Percentiles rank a stretch among this genome's conserved stretches.
Evolutionary conservation across 2,329 filamentous ascomycete species (phyloP).

Genomic region (Microdochium nivale): DNA sequence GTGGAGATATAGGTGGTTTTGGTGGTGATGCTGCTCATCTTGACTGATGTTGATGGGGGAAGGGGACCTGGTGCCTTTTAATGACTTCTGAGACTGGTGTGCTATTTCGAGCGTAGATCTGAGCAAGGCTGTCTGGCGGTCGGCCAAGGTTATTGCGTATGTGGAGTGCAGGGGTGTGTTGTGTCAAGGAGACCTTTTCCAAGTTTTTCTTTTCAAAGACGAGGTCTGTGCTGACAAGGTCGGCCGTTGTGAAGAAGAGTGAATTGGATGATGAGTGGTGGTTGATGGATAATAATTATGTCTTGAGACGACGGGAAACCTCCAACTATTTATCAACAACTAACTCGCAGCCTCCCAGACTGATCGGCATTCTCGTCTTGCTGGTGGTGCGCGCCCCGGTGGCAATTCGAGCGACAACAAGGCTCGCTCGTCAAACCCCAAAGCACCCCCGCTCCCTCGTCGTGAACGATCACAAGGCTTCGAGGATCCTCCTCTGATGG

Average conservation of each 20-base stretch:
- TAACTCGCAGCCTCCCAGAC: not conserved
- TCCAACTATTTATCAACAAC: not conserved
- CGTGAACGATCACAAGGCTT: too few species aligned
- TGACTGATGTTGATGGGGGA: not conserved
- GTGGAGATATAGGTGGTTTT: slow-evolving; percentile 7
- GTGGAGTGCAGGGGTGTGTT: slow-evolving; percentile 1
- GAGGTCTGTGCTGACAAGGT: not conserved
- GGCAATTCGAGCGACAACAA: too few species aligned
- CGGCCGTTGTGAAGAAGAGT: not conserved
- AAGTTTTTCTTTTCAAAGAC: not conserved
- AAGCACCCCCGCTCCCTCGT: too few species aligned
- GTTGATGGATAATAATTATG: too few species aligned
- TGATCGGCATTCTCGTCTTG: too few species aligned
- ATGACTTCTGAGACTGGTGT: too few species aligned
- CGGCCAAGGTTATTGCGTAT: not conserved
- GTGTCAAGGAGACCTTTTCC: not conserved
- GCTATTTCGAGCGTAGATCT: slow-evolving; percentile 4
- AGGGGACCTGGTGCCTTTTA: not conserved
- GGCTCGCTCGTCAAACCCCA: too few species aligned
- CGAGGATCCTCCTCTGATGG: too few species aligned
- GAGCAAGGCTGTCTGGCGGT: slow-evolving; percentile 1
- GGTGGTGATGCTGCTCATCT: slow-evolving; percentile 8
- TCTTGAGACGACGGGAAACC: too few species aligned
- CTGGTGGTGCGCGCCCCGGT: too few species aligned
- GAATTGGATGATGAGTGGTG: not conserved